phyloP scores from a whole-genome alignment of 2,329 filamentous ascomycete genomes.

The Pestalotiopsis sp. region DNA sequence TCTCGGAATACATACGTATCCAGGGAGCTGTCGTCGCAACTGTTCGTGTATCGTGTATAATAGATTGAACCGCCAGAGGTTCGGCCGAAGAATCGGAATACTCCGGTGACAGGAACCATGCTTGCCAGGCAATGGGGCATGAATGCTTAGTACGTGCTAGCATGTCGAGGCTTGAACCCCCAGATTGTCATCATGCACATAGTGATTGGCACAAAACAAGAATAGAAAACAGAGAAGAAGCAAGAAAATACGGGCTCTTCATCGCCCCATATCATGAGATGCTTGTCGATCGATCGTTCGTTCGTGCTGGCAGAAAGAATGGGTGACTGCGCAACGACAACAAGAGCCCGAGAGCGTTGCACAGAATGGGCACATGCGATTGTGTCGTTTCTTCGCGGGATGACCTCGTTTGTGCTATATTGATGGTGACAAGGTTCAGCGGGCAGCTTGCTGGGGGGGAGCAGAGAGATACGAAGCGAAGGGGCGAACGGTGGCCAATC shows the following conservation, averaged over 20 bases:
- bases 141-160: neutral
- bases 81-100: neutral
- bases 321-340: neutral
- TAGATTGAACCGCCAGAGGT: neutral
- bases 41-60: neutral
- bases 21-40: neutral
- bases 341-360: neutral
- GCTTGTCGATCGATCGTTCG: neutral
- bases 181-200: neutral
- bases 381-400: neutral
- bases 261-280: neutral
- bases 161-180: neutral
- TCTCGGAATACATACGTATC: neutral
- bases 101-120: neutral
- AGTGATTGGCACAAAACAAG: neutral
- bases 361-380: neutral
- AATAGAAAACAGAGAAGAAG: neutral
- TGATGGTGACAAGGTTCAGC: slow-evolving; percentile 3
- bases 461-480: neutral
- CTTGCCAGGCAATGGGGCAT: neutral
- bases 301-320: neutral
- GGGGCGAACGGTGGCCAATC: slow-evolving; percentile 9
- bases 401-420: slow-evolving; percentile 10
- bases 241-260: neutral
- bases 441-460: neutral